These are phyloP conservation scores for Wallacemonas sp. DNA, from an alignment of 208 protist species.

Conservation along the genomic window DNA sequence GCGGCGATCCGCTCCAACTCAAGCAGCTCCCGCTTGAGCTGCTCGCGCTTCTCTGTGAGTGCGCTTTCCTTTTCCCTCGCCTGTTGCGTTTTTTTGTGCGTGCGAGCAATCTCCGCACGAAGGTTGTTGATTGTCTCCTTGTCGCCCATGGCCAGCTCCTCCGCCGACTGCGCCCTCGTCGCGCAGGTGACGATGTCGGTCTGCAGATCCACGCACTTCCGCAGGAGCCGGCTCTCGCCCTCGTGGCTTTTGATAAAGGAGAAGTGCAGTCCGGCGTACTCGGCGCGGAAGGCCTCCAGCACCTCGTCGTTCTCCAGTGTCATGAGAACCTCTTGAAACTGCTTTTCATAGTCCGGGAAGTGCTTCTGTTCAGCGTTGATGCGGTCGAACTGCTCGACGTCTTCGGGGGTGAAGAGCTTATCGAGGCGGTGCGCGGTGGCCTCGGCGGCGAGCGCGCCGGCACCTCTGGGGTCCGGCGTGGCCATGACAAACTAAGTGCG, in stretches of 20 bases:
- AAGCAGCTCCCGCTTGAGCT: constrained; percentile 93
- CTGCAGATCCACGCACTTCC: constrained; percentile 95
- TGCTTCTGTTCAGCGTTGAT: constrained; percentile 61
- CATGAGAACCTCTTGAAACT: constrained; percentile 94
- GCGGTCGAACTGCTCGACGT: constrained; percentile 37
- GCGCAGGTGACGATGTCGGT: constrained; percentile 94
- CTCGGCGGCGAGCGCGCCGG: neutral
- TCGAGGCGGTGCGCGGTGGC: neutral
- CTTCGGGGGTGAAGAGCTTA: constrained; percentile 28
- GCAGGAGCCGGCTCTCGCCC: constrained; percentile 95
- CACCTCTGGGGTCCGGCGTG: no score
- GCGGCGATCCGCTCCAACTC: constrained; percentile 89
- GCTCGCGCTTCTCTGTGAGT: constrained; percentile 92
- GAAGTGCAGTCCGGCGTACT: constrained; percentile 97
- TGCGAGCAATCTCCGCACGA: constrained; percentile 93
- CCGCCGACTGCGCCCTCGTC: constrained; percentile 92
- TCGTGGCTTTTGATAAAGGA: constrained; percentile 97
- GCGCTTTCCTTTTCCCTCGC: constrained; percentile 93
- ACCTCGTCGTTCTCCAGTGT: constrained; percentile 94
- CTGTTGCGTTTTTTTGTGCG: constrained; percentile 91
- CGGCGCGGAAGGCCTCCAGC: constrained; percentile 93
- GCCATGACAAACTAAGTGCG: no score
- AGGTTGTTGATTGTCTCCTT: constrained; percentile 94
- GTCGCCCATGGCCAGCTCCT: constrained; percentile 94
- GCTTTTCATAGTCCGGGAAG: constrained; percentile 92